Evolutionary conservation across 2,329 filamentous ascomycete species (phyloP).

Genomic region (Fusarium multiceps): DNA sequence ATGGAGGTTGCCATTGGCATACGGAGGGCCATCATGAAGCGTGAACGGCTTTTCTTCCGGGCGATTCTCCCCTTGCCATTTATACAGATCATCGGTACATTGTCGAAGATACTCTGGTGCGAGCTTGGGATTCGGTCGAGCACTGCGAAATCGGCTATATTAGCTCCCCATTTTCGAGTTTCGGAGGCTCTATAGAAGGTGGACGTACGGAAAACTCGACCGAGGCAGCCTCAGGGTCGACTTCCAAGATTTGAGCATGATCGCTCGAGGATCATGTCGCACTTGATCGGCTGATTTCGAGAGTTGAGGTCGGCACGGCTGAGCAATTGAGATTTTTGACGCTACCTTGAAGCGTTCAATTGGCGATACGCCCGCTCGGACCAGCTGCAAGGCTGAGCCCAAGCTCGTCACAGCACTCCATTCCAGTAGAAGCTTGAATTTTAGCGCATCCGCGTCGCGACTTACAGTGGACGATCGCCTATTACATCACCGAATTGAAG

Average conservation of each 20-base stretch:
- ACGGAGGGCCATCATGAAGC: constrained; percentile 95
- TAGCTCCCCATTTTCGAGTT: constrained; percentile 22
- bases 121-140: constrained; percentile 62
- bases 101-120: constrained; percentile 72
- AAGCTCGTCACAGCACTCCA: not conserved
- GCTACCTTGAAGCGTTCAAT: constrained; percentile 26
- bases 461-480: constrained; percentile 31
- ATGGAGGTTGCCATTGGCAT: constrained; percentile 92
- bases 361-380: constrained; percentile 25
- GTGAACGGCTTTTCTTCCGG: constrained; percentile 73
- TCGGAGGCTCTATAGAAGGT: not conserved
- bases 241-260: constrained; percentile 73
- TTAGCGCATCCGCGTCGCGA: constrained; percentile 31
- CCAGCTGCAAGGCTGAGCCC: constrained; percentile 45
- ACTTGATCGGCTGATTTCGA: constrained; percentile 9
- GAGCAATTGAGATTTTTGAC: constrained; percentile 41
- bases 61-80: constrained; percentile 78
- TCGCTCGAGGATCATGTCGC: constrained; percentile 46
- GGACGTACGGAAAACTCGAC: constrained; percentile 74
- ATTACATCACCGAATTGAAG: constrained; percentile 39
- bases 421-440: constrained; percentile 10
- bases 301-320: constrained; percentile 27
- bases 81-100: constrained; percentile 89
- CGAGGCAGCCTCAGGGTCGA: constrained; percentile 80
- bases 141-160: constrained; percentile 52